phyloP scores from a whole-genome alignment of 805 yeast genomes.

The Sugiyamaella mastotermitis region DNA sequence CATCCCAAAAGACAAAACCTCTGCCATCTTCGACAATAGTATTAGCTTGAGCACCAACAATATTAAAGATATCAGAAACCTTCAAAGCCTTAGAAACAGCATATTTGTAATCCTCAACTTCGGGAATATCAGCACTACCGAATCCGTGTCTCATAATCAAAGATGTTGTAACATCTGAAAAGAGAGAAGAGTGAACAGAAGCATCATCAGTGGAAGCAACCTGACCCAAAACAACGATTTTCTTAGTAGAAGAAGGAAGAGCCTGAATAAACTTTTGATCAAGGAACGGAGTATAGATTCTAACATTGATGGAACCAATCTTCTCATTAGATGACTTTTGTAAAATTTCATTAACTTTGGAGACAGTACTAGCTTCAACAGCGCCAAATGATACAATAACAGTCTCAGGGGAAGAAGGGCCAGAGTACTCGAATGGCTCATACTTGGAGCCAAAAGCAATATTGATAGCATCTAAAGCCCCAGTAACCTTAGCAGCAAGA shows the following conservation, averaged over 20 bases:
- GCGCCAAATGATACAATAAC: constrained; percentile 84
- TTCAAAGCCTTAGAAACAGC: constrained; percentile 19
- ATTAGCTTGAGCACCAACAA: constrained; percentile 21
- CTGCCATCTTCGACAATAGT: constrained; percentile 24
- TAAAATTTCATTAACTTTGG: constrained; percentile 37
- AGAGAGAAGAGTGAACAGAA: constrained; percentile 42
- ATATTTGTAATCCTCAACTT: constrained; percentile 30
- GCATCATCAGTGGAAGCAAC: constrained; percentile 32
- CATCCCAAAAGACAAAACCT: constrained; percentile 56
- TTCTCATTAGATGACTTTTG: too few relatives aligned
- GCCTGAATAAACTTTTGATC: constrained; percentile 49
- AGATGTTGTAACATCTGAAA: constrained; percentile 68
- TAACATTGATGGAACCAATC: constrained; percentile 63
- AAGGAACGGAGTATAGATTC: constrained; percentile 80
- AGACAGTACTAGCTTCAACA: constrained; percentile 51
- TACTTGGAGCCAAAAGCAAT: constrained; percentile 46
- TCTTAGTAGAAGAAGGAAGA: constrained; percentile 53
- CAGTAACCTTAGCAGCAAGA: constrained; percentile 9
- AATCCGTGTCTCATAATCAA: constrained; percentile 38
- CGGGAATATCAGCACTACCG: constrained; percentile 20
- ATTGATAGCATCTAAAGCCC: constrained; percentile 38
- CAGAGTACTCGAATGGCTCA: constrained; percentile 64
- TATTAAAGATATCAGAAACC: constrained; percentile 17
- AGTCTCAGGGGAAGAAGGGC: constrained; percentile 54
- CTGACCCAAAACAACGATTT: constrained; percentile 66